phyloP scores from a whole-genome alignment of 495 filamentous ascomycete species.

The Antarctomyces pellizariae region DNA sequence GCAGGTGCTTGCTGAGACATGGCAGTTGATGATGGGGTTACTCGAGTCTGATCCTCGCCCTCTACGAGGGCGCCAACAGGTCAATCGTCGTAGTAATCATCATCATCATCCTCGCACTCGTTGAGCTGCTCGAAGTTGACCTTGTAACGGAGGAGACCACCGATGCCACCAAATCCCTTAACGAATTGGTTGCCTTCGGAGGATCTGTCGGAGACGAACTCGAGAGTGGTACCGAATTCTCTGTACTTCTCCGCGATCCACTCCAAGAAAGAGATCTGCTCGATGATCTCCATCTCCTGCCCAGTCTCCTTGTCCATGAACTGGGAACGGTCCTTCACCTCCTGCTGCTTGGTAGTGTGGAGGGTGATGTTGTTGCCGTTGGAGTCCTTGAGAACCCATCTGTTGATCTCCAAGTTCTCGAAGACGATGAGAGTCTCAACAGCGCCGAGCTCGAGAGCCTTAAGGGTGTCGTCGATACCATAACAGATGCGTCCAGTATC shows the following conservation, averaged over 20 bases:
- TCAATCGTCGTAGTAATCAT: conserved; percentile 86
- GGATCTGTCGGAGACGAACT: conserved; percentile 93
- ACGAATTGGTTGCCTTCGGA: conserved; percentile 99
- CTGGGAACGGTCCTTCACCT: conserved; percentile 43
- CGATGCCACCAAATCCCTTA: conserved; percentile 96
- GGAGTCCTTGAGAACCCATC: conserved; percentile 67
- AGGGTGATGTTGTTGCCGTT: conserved; percentile 46
- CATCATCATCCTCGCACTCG: conserved; percentile 88
- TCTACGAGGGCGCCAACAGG: conserved; percentile 70
- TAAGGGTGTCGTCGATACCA: conserved; percentile 90
- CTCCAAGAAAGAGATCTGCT: conserved; percentile 79
- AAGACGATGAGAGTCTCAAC: conserved; percentile 92
- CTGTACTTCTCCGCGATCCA: conserved; percentile 97
- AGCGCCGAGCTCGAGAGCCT: conserved; percentile 88
- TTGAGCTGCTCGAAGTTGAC: conserved; percentile 98
- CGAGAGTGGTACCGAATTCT: conserved; percentile 86
- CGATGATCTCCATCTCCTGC: conserved; percentile 81
- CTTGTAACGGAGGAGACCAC: conserved; percentile 93
- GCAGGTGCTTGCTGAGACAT: conserved; percentile 16
- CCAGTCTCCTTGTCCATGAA: conserved; percentile 92
- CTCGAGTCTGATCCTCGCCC: conserved; percentile 70
- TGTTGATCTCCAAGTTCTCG: conserved; percentile 84
- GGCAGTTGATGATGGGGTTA: conserved; percentile 26
- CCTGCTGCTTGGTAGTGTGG: conserved; percentile 74
- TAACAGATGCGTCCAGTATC: conserved; percentile 93